Conservation (phyloP, 257 asterid genomes). For the Mentha longifolia region DNA sequence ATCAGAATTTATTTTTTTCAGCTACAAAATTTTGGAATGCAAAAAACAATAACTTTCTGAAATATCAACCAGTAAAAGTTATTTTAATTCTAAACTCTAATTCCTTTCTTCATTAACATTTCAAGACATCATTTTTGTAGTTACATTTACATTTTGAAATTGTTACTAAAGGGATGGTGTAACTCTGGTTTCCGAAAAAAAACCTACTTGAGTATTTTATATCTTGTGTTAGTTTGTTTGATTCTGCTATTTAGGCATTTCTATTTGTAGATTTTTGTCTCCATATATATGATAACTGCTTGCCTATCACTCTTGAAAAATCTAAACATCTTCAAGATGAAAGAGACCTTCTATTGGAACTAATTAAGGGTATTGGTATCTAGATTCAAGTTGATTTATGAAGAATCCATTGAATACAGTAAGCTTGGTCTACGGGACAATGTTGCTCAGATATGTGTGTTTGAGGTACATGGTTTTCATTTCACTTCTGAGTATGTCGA, state of each 20-base stretch:
- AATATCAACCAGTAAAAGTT: not conserved
- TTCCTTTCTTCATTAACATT: not conserved
- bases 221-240: conserved; percentile 9
- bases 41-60: not conserved
- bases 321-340: conserved; percentile 21
- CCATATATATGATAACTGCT: conserved; percentile 21
- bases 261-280: conserved; percentile 17
- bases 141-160: conserved; percentile 14
- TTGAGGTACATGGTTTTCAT: conserved; percentile 64
- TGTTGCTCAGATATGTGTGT: conserved; percentile 95
- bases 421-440: conserved; percentile 88
- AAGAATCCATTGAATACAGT: conserved; percentile 81
- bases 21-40: conserved; percentile 12
- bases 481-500: conserved; percentile 17
- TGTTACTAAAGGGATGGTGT: conserved; percentile 5
- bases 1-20: conserved; percentile 17
- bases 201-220: not conserved
- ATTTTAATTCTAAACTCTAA: not conserved
- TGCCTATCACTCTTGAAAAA: conserved; percentile 9
- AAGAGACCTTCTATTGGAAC: conserved; percentile 24
- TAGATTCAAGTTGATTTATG: conserved; percentile 91
- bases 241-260: conserved; percentile 16
- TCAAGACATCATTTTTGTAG: conserved; percentile 8
- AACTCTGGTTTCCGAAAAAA: conserved; percentile 17
- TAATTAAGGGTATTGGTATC: conserved; percentile 33